A percentile compares a stretch with the other conserved stretches of the same genome.
phyloP scores from a whole-genome alignment of 192 early-diverging fungal species.

The Linnemannia zychae region DNA sequence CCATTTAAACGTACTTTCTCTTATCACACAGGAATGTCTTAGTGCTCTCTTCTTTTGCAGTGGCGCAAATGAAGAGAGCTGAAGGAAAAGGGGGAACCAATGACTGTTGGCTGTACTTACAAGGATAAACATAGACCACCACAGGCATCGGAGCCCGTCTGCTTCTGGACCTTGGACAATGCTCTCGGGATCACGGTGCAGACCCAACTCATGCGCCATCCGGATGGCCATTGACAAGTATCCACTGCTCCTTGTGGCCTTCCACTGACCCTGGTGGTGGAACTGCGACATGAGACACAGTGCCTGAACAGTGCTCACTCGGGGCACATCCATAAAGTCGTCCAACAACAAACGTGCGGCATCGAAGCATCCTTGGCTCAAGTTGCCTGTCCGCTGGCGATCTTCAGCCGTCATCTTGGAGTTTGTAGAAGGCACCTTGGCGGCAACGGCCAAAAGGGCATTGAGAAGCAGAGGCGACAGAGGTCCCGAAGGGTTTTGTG shows the following conservation, averaged over 20 bases:
- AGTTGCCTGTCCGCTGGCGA: slow-evolving; percentile 21
- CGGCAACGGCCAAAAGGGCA: slow-evolving; percentile 55
- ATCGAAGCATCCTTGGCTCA: slow-evolving; percentile 48
- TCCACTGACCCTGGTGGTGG: slow-evolving; percentile 59
- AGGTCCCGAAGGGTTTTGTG: slow-evolving; percentile 32
- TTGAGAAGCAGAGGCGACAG: slow-evolving; percentile 56
- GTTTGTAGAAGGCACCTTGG: slow-evolving; percentile 46
- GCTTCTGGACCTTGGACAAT: slow-evolving; percentile 41
- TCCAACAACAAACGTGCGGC: slow-evolving; percentile 51
- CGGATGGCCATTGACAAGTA: slow-evolving; percentile 59
- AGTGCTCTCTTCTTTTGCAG: background rate
- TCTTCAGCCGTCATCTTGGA: slow-evolving; percentile 36
- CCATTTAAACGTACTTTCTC: background rate
- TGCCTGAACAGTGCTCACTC: slow-evolving; percentile 59
- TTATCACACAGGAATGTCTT: background rate
- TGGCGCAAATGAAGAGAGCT: background rate
- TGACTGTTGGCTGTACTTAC: slow-evolving; percentile 13
- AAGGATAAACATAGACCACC: slow-evolving; percentile 57
- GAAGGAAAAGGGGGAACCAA: background rate
- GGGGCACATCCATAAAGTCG: slow-evolving; percentile 59
- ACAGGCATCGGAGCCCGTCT: slow-evolving; percentile 47
- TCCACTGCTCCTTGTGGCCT: slow-evolving; percentile 53
- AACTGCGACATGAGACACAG: slow-evolving; percentile 56
- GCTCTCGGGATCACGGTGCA: slow-evolving; percentile 53
- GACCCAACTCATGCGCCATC: slow-evolving; percentile 60